Conservation (phyloP, 345 rosid genomes). For the Passiflora organensis region DNA sequence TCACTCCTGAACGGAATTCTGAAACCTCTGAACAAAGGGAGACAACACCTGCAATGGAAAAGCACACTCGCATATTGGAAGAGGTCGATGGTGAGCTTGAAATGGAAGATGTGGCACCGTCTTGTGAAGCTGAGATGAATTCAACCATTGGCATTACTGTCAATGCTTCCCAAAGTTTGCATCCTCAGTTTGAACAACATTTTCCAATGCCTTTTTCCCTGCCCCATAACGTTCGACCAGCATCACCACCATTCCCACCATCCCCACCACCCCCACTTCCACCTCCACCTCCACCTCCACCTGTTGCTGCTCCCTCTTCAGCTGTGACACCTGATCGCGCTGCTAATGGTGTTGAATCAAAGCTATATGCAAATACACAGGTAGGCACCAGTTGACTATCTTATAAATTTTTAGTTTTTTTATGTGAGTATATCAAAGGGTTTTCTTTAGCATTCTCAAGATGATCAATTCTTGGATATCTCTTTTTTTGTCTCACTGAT, state of each 20-base stretch:
- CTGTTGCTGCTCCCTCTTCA: constrained; percentile 31
- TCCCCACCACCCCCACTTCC: constrained; percentile 23
- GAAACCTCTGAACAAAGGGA: constrained; percentile 46
- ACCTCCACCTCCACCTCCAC: constrained; percentile 46
- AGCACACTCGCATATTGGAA: constrained; percentile 72
- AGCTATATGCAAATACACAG: constrained; percentile 30
- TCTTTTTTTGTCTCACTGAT: constrained; percentile 10
- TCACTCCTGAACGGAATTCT: constrained; percentile 74
- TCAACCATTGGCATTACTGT: constrained; percentile 21
- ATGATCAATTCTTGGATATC: too few relatives aligned
- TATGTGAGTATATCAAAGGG: too few relatives aligned
- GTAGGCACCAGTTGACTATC: constrained; percentile 22
- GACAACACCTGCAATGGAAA: constrained; percentile 34
- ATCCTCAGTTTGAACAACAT: constrained; percentile 33
- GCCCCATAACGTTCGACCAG: constrained; percentile 42
- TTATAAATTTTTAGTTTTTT: too few relatives aligned
- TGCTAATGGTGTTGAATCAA: constrained; percentile 34
- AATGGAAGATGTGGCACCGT: constrained; percentile 96
- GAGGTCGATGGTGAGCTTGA: constrained; percentile 97
- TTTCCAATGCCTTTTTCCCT: constrained; percentile 31
- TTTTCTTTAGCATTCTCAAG: background rate
- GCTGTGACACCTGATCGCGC: constrained; percentile 39
- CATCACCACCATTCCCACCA: too few relatives aligned
- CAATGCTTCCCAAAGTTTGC: constrained; percentile 28
- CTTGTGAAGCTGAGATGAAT: constrained; percentile 50